These are phyloP conservation scores for Lepidium africanum DNA, from an alignment of 345 rosid species.

Conservation along the genomic window DNA sequence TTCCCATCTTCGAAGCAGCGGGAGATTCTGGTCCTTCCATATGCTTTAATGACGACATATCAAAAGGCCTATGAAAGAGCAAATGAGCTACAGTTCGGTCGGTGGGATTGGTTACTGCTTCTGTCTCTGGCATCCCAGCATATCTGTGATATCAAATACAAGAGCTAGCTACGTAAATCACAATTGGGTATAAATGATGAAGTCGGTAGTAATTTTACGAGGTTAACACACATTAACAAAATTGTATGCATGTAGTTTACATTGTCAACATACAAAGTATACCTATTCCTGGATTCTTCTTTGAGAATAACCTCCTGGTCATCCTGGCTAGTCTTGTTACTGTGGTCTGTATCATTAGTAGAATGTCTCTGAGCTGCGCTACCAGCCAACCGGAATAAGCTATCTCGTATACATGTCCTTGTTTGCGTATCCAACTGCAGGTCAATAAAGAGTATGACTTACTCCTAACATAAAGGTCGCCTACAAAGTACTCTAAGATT, in stretches of 20 bases:
- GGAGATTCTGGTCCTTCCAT: constrained; percentile 55
- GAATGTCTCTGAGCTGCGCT: constrained; percentile 74
- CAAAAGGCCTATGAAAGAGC: constrained; percentile 72
- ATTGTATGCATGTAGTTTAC: background rate
- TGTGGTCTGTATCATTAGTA: constrained; percentile 45
- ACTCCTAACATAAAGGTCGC: constrained; percentile 3
- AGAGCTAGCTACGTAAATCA: constrained; percentile 8
- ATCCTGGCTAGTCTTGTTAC: constrained; percentile 43
- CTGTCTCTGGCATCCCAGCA: constrained; percentile 44
- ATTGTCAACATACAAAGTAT: background rate
- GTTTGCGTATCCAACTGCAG: constrained; percentile 61
- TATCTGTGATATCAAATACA: constrained; percentile 34
- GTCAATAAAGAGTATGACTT: constrained; percentile 20
- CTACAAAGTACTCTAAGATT: constrained; percentile 7
- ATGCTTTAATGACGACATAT: constrained; percentile 35
- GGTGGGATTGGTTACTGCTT: constrained; percentile 83
- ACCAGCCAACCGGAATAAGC: constrained; percentile 95
- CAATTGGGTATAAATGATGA: background rate
- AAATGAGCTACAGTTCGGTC: constrained; percentile 85
- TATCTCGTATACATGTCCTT: constrained; percentile 79
- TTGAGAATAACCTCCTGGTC: constrained; percentile 34
- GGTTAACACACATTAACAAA: background rate
- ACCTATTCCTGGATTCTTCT: constrained; percentile 49
- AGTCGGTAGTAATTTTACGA: background rate
- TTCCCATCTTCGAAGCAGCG: constrained; percentile 38